Evolutionary conservation across 176 grass and related monocot genomes (phyloP), one percentile per base, ranked within the genome.

Genomic region (Tillandsia fasciculata): DNA sequence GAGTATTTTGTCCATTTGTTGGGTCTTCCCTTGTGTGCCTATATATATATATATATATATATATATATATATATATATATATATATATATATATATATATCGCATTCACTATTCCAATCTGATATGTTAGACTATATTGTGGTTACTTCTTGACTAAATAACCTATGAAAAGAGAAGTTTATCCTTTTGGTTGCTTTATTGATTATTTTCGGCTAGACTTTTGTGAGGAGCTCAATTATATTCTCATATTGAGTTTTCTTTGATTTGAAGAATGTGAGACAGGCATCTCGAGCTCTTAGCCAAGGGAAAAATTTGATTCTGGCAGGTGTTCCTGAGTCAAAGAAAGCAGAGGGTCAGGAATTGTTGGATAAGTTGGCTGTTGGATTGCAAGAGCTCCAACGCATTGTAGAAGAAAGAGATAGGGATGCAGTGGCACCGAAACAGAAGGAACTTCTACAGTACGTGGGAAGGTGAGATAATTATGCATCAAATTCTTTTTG

Each of bases 391-490:
- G 94, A 99, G 54, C 86, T 99, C 81, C 79, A 86, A 70, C 76
- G 80, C 33, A 86, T 93, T 79, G 80, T 99, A 3, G 80, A 99
- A 63, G 82, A 93, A 69, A 87, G 72, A 79, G 87, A 93, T 73
- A 87, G 94, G 71, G 90, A 93, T 65, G 89, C 84, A 26, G 89
- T 99, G 72, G 79, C 80, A 66, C 87, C 89, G 75, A 99, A 99
- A 81, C 94, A 99, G 76, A 93, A 93, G 73, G 89, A 99, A 73
- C 94, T 99, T 83, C 78, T 99, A 20, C 80, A 99, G 57, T 99
- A 90, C 83, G 87, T 99, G 72, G 94, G 94, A 99, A 76, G 72
- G 89, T 99, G 70, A 85, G 77, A 82, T 50, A 14, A 69, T 3
- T 48, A 58, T 52, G 67, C 14, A 2, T 70, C 52, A 22, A 49